These are phyloP conservation scores for Musa troglodytarum DNA, from an alignment of 176 grass and related monocot species.

Conservation along the genomic window DNA sequence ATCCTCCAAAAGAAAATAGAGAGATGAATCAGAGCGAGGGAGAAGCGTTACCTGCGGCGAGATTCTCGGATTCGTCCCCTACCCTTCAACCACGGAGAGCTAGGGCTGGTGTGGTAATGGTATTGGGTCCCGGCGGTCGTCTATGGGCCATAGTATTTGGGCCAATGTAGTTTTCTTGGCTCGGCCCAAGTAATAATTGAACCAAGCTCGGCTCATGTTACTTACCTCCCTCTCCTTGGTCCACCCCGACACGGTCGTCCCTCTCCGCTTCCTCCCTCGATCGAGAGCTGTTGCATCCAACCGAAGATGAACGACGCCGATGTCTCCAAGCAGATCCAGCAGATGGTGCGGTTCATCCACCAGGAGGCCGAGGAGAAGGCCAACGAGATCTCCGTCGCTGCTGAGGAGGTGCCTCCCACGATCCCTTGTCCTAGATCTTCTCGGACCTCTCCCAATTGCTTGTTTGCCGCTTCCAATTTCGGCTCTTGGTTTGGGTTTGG, in stretches of 20 bases:
- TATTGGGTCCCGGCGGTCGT: no score
- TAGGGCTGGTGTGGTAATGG: no score
- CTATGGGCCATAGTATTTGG: no score
- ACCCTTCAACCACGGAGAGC: no score
- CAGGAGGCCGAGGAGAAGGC: conserved; percentile 19
- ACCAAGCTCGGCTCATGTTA: no score
- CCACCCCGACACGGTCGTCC: neutral
- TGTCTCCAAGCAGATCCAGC: conserved; percentile 19
- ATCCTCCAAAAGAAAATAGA: no score
- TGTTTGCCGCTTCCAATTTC: neutral
- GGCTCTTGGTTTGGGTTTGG: neutral
- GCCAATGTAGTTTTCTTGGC: no score
- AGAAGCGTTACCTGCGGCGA: no score
- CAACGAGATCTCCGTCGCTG: conserved; percentile 16
- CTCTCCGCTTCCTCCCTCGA: neutral
- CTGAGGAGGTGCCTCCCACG: conserved; percentile 2
- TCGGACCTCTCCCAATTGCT: neutral
- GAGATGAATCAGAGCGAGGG: no score
- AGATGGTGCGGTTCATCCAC: conserved; percentile 13
- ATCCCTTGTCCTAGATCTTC: neutral
- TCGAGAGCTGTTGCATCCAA: neutral
- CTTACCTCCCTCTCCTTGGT: no score
- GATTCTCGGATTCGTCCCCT: no score
- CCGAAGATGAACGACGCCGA: conserved; percentile 13
- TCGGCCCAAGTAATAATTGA: no score